phyloP scores from a whole-genome alignment of 1,284 basidiomycete genomes.

The Ceratorhiza oryzae-sativae region DNA sequence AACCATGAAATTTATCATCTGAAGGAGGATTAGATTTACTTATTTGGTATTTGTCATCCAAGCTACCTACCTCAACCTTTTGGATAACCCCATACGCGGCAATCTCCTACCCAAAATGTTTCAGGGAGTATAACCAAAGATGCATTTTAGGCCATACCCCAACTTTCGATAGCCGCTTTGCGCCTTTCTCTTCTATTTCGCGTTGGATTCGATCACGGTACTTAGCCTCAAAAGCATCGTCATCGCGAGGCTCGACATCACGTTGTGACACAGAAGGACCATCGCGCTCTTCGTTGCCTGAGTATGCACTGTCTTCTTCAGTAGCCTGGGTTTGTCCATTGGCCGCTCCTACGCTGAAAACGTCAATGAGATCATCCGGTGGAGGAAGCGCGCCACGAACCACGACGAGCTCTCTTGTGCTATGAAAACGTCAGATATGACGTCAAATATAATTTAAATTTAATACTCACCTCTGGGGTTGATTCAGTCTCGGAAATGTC shows the following conservation, averaged over 20 bases:
- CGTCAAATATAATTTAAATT: neutral
- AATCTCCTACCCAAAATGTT: conserved; percentile 59
- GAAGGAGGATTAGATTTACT: neutral
- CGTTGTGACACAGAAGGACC: neutral
- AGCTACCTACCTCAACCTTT: conserved; percentile 61
- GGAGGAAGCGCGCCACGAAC: conserved; percentile 19
- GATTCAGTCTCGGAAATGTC: conserved; percentile 25
- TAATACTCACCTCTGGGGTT: conserved; percentile 8
- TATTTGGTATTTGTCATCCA: neutral
- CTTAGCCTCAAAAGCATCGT: conserved; percentile 37
- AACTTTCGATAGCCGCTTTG: conserved; percentile 14
- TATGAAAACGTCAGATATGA: conserved; percentile 18
- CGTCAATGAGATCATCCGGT: neutral
- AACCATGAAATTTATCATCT: conserved; percentile 85
- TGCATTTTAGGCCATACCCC: too few relatives aligned
- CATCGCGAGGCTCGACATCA: conserved; percentile 9
- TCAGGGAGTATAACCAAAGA: too few relatives aligned
- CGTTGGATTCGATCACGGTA: conserved; percentile 29
- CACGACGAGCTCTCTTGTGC: conserved; percentile 34
- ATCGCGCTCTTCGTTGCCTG: neutral
- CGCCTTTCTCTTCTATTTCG: conserved; percentile 37
- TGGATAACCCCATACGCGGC: conserved; percentile 90
- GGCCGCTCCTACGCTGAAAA: neutral
- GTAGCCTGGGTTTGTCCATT: neutral
- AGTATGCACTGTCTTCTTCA: neutral